These are phyloP conservation scores for Russula compacta DNA, from an alignment of 768 basidiomycete genomes.

Conservation along the genomic window DNA sequence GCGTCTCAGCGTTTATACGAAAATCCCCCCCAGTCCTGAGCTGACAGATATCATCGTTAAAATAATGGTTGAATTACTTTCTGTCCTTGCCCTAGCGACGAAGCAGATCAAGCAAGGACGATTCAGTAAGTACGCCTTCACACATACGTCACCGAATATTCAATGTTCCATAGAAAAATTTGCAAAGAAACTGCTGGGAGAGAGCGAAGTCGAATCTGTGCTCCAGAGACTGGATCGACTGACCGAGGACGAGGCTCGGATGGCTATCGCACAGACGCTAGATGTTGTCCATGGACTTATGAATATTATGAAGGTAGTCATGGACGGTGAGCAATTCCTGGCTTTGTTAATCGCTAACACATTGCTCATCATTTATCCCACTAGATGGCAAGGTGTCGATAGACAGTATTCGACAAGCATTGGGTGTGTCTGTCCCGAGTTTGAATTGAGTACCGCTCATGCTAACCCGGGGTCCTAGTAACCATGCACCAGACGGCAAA, in stretches of 20 bases:
- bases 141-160: background rate
- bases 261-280: background rate
- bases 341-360: background rate
- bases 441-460: too few relatives aligned
- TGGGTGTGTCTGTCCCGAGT: background rate
- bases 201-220: background rate
- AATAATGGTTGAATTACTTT: background rate
- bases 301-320: background rate
- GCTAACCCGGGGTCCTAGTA: background rate
- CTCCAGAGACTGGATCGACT: background rate
- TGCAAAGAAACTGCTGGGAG: background rate
- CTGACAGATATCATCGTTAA: background rate
- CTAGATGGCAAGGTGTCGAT: background rate
- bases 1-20: background rate
- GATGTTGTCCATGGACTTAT: background rate
- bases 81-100: background rate
- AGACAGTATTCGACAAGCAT: background rate
- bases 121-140: background rate
- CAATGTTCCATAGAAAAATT: background rate
- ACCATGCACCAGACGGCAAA: background rate
- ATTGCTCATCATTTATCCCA: background rate
- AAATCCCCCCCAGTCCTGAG: background rate
- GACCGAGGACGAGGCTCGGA: background rate
- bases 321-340: background rate
- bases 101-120: background rate